Base-by-base conservation (phyloP, 164 flowering plant species). In the Tinospora cordifolia region DNA sequence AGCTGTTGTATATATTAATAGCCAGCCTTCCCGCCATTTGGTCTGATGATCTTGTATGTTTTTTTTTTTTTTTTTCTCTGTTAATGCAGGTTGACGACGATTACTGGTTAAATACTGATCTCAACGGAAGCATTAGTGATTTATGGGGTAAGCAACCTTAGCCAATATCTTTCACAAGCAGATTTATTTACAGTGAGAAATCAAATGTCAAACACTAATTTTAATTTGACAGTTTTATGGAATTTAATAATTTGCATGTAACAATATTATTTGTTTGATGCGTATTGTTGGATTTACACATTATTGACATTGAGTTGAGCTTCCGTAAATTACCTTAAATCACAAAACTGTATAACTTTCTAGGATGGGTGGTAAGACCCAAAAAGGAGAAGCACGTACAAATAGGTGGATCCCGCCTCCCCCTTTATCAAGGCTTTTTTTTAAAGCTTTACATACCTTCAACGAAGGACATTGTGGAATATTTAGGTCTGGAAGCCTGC, bases 31-130 rank as follows among this genome's bases (percentile, higher is more conserved):
- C 15, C 12, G n/a, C 11, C 24, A 54, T 9, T 14, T 34, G 70
- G 46, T 57, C 54, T 15, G 49, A 24, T 76, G 65, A 26, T 68
- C 39, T 64, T 65, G n/a, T n/a, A n/a, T 19, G 22, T 34, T 47
- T 62, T 72, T 39, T 8, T 63, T 76, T 79, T 30, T 1, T 30
- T 30, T 30, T 30, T 30, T 30, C n/a, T n/a, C n/a, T 30, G 36
- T 30, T 30, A 30, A 30, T 30, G 36, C 87, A 86, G 92, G 71
- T 73, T 46, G 84, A 80, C 27, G 84, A 85, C 69, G 95, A 90
- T 69, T 90, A 90, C 69, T 90, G 95, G 90, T 80, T 90, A 63
- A 74, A 25, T 24, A 81, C 90, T 57, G 86, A 87, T 67, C 73
- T 68, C 36, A 82, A 77, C 49, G 84, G 83, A 69, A 80, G 88